phyloP scores from a whole-genome alignment of 2,329 filamentous ascomycete species.

The Monilinia aucupariae region DNA sequence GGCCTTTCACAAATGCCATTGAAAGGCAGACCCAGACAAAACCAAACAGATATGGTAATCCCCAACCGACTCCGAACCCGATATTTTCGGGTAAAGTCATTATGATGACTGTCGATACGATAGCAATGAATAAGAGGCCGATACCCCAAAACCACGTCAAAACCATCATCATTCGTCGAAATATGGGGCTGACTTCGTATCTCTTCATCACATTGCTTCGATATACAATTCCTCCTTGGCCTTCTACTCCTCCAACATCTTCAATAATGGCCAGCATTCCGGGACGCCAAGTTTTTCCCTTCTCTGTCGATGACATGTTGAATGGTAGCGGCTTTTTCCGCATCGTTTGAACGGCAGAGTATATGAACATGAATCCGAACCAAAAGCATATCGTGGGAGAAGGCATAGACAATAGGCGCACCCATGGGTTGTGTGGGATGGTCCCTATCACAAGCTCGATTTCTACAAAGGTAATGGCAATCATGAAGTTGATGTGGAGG shows the following conservation, averaged over 20 bases:
- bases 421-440: conserved; percentile 24
- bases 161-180: conserved; percentile 28
- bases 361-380: conserved; percentile 26
- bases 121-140: conserved; percentile 26
- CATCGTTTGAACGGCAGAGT: conserved; percentile 25
- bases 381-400: conserved; percentile 30
- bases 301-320: conserved; percentile 32
- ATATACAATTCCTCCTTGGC: conserved; percentile 27
- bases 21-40: conserved; percentile 22
- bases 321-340: conserved; percentile 24
- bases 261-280: conserved; percentile 28
- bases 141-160: conserved; percentile 34
- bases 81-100: conserved; percentile 26
- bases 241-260: conserved; percentile 29
- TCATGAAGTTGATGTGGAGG: conserved; percentile 28
- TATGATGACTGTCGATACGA: conserved; percentile 26
- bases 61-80: conserved; percentile 32
- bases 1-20: conserved; percentile 23
- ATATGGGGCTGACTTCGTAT: conserved; percentile 28
- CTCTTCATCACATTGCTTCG: conserved; percentile 26
- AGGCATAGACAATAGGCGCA: conserved; percentile 30
- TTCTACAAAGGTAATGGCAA: conserved; percentile 27
- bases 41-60: conserved; percentile 26
- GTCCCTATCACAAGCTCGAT: conserved; percentile 29
- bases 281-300: conserved; percentile 27